Conservation (phyloP, 495 filamentous ascomycete genomes). For the Penicillium silybi region DNA sequence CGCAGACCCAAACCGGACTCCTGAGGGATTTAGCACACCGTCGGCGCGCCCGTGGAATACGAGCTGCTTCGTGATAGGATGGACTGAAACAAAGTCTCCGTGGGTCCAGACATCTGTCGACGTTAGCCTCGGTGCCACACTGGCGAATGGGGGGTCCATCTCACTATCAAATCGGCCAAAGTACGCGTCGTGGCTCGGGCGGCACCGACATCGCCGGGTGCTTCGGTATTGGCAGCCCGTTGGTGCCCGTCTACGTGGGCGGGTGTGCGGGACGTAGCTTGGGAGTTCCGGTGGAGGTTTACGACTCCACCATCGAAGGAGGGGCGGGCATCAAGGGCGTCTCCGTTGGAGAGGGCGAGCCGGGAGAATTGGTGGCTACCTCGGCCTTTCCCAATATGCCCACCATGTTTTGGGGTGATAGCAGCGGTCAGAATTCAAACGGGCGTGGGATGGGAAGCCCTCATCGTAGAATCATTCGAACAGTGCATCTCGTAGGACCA, state of each 20-base stretch:
- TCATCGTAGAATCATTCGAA: constrained; percentile 82
- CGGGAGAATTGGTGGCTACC: constrained; percentile 71
- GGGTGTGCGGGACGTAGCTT: constrained; percentile 62
- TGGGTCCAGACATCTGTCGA: constrained; percentile 67
- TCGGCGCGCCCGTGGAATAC: constrained; percentile 71
- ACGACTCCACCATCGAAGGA: constrained; percentile 53
- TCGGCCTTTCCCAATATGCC: constrained; percentile 59
- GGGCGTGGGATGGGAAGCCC: constrained; percentile 62
- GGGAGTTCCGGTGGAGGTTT: constrained; percentile 63
- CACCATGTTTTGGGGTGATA: constrained; percentile 45
- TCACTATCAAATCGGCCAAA: constrained; percentile 61
- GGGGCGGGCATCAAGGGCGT: constrained; percentile 50
- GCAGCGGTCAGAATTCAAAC: constrained; percentile 67
- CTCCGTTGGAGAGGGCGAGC: constrained; percentile 53
- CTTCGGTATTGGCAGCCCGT: constrained; percentile 66
- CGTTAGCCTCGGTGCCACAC: not conserved
- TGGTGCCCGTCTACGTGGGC: constrained; percentile 68
- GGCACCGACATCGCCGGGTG: constrained; percentile 59
- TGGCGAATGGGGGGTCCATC: not conserved
- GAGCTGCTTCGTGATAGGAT: constrained; percentile 62
- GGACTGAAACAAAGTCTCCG: constrained; percentile 70
- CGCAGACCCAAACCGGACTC: constrained; percentile 72
- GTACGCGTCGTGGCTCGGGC: constrained; percentile 59
- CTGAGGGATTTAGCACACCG: constrained; percentile 73
- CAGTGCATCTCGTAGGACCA: constrained; percentile 68